Evolutionary conservation across 1,139 yeast species (phyloP).

Genomic region (Candida sp.): DNA sequence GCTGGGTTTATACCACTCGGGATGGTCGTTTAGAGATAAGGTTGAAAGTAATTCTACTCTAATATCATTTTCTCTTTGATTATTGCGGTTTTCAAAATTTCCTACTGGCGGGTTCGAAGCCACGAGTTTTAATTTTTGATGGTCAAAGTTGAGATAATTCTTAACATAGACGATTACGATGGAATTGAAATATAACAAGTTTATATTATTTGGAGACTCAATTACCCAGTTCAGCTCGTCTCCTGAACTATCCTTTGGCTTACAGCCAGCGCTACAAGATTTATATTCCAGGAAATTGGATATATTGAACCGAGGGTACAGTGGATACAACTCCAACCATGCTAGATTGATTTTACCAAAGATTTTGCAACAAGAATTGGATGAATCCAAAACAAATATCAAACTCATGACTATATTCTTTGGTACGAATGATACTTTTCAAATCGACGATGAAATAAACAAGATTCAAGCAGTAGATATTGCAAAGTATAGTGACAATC

Average conservation of each 20-base stretch:
- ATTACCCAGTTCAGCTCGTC: conserved; percentile 54
- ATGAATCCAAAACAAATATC: conserved; percentile 19
- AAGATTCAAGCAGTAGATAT: conserved; percentile 53
- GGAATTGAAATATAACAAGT: conserved; percentile 33
- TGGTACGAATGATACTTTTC: conserved; percentile 73
- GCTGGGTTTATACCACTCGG: too few species aligned
- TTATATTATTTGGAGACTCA: conserved; percentile 68
- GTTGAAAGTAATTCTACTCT: too few species aligned
- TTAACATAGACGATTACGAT: background rate
- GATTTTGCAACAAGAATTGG: conserved; percentile 42
- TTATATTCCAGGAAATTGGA: conserved; percentile 51
- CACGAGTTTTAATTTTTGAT: background rate
- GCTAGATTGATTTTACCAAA: conserved; percentile 44
- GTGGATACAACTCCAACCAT: conserved; percentile 61
- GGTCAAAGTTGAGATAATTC: too few species aligned
- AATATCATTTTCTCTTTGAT: too few species aligned
- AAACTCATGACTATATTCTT: conserved; percentile 57
- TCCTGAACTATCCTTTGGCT: conserved; percentile 34
- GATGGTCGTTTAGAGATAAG: too few species aligned
- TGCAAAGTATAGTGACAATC: conserved; percentile 45
- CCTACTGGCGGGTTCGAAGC: background rate
- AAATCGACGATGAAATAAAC: conserved; percentile 49
- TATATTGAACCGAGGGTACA: conserved; percentile 55
- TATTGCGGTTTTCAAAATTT: background rate
- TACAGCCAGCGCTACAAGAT: conserved; percentile 50